Base-by-base conservation (phyloP, 2,329 filamentous ascomycete genomes). In the Amphichorda felina region DNA sequence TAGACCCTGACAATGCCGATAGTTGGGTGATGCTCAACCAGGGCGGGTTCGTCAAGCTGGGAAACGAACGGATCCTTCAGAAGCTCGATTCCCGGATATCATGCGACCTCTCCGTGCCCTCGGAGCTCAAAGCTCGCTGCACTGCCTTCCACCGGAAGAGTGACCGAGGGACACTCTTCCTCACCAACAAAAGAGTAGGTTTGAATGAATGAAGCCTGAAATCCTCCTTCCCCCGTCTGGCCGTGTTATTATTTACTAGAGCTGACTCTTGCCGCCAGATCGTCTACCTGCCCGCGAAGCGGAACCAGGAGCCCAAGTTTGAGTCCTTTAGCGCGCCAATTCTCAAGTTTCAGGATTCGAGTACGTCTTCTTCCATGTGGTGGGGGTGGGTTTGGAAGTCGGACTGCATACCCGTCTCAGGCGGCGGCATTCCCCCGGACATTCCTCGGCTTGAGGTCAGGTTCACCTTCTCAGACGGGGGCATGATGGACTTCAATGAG, bases 371-470 rank as follows among this genome's bases (percentile, higher is more conserved):
- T 22, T 84, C 88, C 3, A 88, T 89, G 24, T 94, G 88, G 68
- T 94, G 94, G 56, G 88, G 89, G 15, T 95, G 94, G 66, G 81
- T 83, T 44, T 96, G 88, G 88, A 77, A 77, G 38, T 82, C 82
- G 17, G 63, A 80, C 30, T 76, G 93, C 39, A 80, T 82, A 47
- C 86, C 89, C 2, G 84, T 94, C 17, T 64, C 80, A 1, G 83
- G 83, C 25, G 91, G 91, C 26, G 84, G 85, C 34, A 83, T 95
- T 34, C 84, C 88, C 1, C 61, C 79, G 5, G 67, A 80, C 16
- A 70, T 85, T 41, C 71, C 79, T 14, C 75, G 79, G 19, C 67
- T 94, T 30, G 85, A 91, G 49, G 58, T 94, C 45, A 87, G 83
- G 54, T 70, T 95, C 48, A 87, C 80, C 16, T 96, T 96, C 66